Evolutionary conservation across 305 asterid genomes (phyloP), one percentile per base, ranked within the genome.

Genomic region (Withania somnifera): DNA sequence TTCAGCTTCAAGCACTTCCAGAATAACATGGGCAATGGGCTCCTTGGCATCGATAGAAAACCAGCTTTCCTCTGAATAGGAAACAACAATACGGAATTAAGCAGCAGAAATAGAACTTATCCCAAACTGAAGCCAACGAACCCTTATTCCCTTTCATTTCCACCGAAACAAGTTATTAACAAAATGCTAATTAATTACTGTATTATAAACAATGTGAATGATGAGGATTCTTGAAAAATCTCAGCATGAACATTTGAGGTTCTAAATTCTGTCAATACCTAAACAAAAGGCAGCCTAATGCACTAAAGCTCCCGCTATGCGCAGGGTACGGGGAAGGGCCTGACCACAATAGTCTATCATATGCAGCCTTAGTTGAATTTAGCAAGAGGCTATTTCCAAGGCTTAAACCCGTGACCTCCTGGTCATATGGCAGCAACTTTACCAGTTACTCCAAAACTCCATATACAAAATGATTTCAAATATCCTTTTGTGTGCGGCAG

Each of bases 1-100:
- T 84, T 93, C 84, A 78, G 93, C 99, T 90, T 97, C 98, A 82
- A 97, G 89, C 85, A 97, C 90, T 91, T 95, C 97, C 83, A 97
- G 95, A 66, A 85, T 53, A 82, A 91, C 99, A 81, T 89, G 84
- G 40, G 97, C 98, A 54, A 95, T 87, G 40, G 97, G 92, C 51
- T 91, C 97, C 90, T 95, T 97, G 11, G 93, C 97, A 88, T 95
- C 95, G 64, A 97, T 87, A 13, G 92, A 85, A 90, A 97, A 97
- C 99, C 99, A 97, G 81, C 84, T 89, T 82, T 90, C 97, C 0
- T 50, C 80, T 97, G 88, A 52, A 40, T 80, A 58, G 61, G 0
- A 75, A 51, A 26, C 79, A 51, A 75, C 6, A 6, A 4, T 5
- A 75, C 17, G 11, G 79, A 71, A 45, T 73, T 47, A 73, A 47